Percentiles rank a stretch among this genome's conserved stretches.
Evolutionary conservation across 805 yeast genomes (phyloP).

Genomic region (Cephaloascus albidus): DNA sequence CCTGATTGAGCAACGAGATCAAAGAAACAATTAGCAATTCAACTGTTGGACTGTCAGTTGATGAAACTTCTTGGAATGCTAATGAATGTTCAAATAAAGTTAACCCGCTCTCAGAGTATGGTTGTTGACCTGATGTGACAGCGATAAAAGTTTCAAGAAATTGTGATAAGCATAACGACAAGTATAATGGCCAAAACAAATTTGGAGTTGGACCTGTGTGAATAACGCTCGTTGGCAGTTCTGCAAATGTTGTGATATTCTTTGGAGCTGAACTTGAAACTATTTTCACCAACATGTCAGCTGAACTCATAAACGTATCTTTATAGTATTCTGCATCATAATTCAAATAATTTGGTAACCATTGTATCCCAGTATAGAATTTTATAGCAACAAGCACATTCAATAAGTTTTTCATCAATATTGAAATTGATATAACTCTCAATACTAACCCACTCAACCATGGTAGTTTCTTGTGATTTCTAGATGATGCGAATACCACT

Average conservation of each 20-base stretch:
- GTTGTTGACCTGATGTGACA: slow-evolving; percentile 42
- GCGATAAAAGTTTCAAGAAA: slow-evolving; percentile 59
- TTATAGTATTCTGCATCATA: slow-evolving; percentile 6
- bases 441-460: slow-evolving; percentile 14
- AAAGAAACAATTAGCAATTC: slow-evolving; percentile 43
- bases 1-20: slow-evolving; percentile 49
- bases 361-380: slow-evolving; percentile 5
- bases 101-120: slow-evolving; percentile 57
- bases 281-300: too few species aligned
- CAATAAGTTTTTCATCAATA: slow-evolving; percentile 15
- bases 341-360: slow-evolving; percentile 6
- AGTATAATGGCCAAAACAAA: slow-evolving; percentile 49
- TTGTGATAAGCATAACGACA: slow-evolving; percentile 50
- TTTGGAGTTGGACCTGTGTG: slow-evolving; percentile 43
- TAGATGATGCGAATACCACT: slow-evolving; percentile 44
- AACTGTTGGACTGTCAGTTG: slow-evolving; percentile 37
- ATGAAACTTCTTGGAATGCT: slow-evolving; percentile 66
- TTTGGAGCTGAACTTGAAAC: too few species aligned
- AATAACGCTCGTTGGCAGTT: slow-evolving; percentile 16
- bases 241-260: slow-evolving; percentile 3
- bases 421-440: slow-evolving; percentile 16
- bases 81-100: slow-evolving; percentile 70
- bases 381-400: slow-evolving; percentile 22
- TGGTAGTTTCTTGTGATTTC: slow-evolving; percentile 28
- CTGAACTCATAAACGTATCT: background rate